Base-by-base conservation (phyloP, 768 basidiomycete genomes). In the Fistulinella prunicolor region DNA sequence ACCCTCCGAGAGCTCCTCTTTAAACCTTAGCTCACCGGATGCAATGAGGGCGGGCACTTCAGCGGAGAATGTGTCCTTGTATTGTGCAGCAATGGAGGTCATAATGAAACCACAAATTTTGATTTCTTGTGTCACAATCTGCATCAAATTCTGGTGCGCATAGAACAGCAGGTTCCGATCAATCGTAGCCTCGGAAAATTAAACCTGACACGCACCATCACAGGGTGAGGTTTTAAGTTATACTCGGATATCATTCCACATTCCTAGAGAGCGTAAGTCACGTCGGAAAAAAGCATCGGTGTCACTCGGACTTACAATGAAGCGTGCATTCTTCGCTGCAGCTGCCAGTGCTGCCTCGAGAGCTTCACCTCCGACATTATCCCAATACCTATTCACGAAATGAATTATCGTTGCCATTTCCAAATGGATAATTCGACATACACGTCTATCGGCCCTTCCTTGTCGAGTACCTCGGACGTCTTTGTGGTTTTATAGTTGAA, bases 401-500 rank as follows among this genome's bases (percentile, higher is more conserved):
- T 47, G 13, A 3, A 36, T 17, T 4, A 19, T 17, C 23, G 1
- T 29, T 41, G 7, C 12, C 9, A 16, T 39, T 17, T 9, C 13
- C 19, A 35, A 24, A 38, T n/a, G 32, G 16, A 7, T 2, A 30
- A 26, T 21, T 19, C 16, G 22, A 54, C 52, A 50, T 64, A 80
- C 68, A 82, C 66, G 54, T 82, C 70, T 43, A 83, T 72, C 0
- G 76, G 78, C 7, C 84, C 83, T 56, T 86, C 74, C 47, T 73
- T 72, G 49, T 63, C 53, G 22, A 89, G 69, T 5, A 84, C 72
- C 17, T 82, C 75, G 2, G 56, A 58, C 0, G 78, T 80, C 37
- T 72, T 68, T 2, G 70, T 70, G 0, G 75, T 86, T 70, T 89
- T 84, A 67, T 85, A 87, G 65, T 89, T 86, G 72, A 86, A 87